Base-by-base conservation (phyloP, 2,329 filamentous ascomycete species). In the Helicocarpus griseus region DNA sequence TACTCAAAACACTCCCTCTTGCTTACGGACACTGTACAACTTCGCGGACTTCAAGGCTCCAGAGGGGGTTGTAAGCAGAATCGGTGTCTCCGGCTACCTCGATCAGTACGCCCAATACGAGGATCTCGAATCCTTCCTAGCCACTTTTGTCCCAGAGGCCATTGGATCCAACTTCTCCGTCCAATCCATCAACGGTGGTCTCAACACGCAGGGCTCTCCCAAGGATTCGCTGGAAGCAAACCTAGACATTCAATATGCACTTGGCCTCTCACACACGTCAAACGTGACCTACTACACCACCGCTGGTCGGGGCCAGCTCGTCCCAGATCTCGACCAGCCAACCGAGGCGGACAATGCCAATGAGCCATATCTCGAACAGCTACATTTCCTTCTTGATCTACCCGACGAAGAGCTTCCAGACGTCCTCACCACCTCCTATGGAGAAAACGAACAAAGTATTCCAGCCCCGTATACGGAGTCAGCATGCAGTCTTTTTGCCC, bases 351-450 rank as follows among this genome's bases (percentile, higher is more conserved):
- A 69, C 56, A 76, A 81, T 54, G 69, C 69, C 8, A 83, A 86
- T 57, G 84, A 87, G 68, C 82, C 83, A 0, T 88, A 82, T 63
- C 71, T 87, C 2, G 77, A 77, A 14, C 82, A 83, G 64, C 73
- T 83, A 5, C 73, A 77, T 52, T 78, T 82, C 62, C 71, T 87
- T 8, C 69, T 85, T 2, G 63, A 69, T 19, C 73, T 83, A 19
- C 65, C 72, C 1, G 74, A 80, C 53, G 63, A 71, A 2, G 63
- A 78, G 17, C 70, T 87, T 0, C 84, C 85, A 0, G 75, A 78
- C 3, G 78, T 86, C 17, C 73, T 88, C 39, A 78, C 76, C 38
- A 84, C 82, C n/a, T 87, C 83, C 0, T 88, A 87, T 61, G 83
- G 82, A 24, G 82, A 86, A 57, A 75, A 82, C 44, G 85, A 88